Conservation (phyloP, 495 filamentous ascomycete genomes). For the Penicillium subrubescens region DNA sequence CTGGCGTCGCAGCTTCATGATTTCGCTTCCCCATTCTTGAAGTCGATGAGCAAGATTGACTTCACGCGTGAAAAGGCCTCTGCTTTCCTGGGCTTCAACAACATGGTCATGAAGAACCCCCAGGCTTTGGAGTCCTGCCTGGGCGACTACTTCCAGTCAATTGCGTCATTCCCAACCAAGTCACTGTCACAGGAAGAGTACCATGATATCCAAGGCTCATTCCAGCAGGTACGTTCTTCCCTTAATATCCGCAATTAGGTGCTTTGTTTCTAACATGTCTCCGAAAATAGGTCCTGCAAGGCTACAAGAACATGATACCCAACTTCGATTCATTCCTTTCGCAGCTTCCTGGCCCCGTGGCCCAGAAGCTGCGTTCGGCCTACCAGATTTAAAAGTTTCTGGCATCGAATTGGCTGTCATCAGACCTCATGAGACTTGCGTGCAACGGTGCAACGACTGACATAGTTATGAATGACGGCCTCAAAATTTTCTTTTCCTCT, state of each 20-base stretch:
- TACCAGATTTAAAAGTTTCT: slow-evolving; percentile 42
- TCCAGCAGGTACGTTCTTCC: slow-evolving; percentile 47
- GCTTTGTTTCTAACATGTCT: slow-evolving; percentile 8
- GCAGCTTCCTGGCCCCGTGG: slow-evolving; percentile 64
- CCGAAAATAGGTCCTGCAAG: slow-evolving; percentile 66
- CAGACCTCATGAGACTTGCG: background rate
- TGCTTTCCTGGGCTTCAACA: slow-evolving; percentile 86
- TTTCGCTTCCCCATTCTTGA: slow-evolving; percentile 80
- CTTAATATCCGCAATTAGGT: background rate
- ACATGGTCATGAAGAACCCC: slow-evolving; percentile 83
- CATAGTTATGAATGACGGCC: slow-evolving; percentile 6
- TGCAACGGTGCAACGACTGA: slow-evolving; percentile 1
- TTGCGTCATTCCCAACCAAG: slow-evolving; percentile 70
- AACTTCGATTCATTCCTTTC: slow-evolving; percentile 78
- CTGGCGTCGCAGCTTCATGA: slow-evolving; percentile 80
- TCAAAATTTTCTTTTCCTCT: background rate
- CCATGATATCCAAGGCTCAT: slow-evolving; percentile 52
- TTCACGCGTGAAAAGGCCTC: slow-evolving; percentile 94
- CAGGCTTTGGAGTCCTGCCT: slow-evolving; percentile 88
- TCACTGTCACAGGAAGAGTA: slow-evolving; percentile 54
- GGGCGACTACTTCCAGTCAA: slow-evolving; percentile 80
- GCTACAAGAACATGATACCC: slow-evolving; percentile 84
- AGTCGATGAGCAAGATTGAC: slow-evolving; percentile 78
- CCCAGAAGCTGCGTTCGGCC: slow-evolving; percentile 53
- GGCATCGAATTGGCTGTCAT: background rate